phyloP scores from a whole-genome alignment of 495 filamentous ascomycete genomes.

The Aspergillus funiculosus region DNA sequence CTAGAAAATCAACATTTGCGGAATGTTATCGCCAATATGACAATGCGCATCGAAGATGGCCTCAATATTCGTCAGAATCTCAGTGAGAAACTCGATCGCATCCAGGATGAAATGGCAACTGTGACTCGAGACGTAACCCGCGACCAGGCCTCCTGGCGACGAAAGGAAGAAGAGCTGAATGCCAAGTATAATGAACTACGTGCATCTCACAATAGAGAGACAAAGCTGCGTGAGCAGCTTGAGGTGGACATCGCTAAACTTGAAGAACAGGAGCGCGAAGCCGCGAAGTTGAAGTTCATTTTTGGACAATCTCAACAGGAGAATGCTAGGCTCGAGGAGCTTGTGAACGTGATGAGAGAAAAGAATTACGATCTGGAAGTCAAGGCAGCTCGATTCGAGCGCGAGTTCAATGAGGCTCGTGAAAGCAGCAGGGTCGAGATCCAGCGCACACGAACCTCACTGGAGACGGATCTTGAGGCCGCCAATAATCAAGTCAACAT shows the following conservation, averaged over 20 bases:
- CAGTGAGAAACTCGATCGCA: slow-evolving; percentile 67
- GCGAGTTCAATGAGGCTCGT: slow-evolving; percentile 76
- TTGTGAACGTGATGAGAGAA: slow-evolving; percentile 56
- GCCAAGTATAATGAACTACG: slow-evolving; percentile 74
- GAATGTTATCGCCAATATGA: slow-evolving; percentile 61
- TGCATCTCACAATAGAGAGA: slow-evolving; percentile 69
- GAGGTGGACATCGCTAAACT: slow-evolving; percentile 72
- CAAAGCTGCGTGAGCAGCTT: slow-evolving; percentile 68
- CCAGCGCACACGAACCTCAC: slow-evolving; percentile 65
- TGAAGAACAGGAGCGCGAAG: slow-evolving; percentile 68
- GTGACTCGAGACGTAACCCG: slow-evolving; percentile 70
- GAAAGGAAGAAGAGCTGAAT: slow-evolving; percentile 66
- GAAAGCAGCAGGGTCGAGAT: slow-evolving; percentile 71
- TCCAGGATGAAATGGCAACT: slow-evolving; percentile 78
- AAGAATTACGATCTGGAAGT: slow-evolving; percentile 62
- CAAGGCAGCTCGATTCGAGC: slow-evolving; percentile 61
- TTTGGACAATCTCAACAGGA: slow-evolving; percentile 51
- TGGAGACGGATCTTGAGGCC: slow-evolving; percentile 73
- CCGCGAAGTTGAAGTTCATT: slow-evolving; percentile 49
- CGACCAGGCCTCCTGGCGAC: slow-evolving; percentile 69
- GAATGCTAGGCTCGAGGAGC: slow-evolving; percentile 56
- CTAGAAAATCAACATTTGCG: slow-evolving; percentile 54
- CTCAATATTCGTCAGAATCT: slow-evolving; percentile 70
- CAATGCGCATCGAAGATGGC: slow-evolving; percentile 77
- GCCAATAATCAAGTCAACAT: slow-evolving; percentile 79